Evolutionary conservation across 140 eudicot genomes (phyloP).

Genomic region (Stevia rebaudiana): DNA sequence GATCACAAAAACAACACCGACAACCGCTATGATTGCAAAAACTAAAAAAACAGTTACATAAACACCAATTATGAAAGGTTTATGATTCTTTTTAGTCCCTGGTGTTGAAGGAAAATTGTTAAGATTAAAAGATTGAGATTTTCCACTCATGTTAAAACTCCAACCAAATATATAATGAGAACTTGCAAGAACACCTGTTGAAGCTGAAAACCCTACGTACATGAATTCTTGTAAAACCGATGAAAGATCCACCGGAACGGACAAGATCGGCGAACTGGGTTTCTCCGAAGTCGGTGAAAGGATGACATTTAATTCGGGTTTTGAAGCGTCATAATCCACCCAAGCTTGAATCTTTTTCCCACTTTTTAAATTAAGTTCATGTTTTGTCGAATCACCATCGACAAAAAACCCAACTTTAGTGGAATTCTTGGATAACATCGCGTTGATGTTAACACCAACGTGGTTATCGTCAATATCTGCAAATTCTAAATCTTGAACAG

Average conservation of each 20-base stretch:
- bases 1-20: constrained; percentile 17
- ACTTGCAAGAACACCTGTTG: constrained; percentile 62
- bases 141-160: constrained; percentile 51
- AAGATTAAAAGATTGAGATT: constrained; percentile 45
- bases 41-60: constrained; percentile 19
- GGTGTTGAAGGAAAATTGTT: constrained; percentile 38
- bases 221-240: constrained; percentile 34
- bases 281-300: constrained; percentile 35
- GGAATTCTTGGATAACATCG: constrained; percentile 39
- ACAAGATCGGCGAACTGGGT: constrained; percentile 40
- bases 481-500: constrained; percentile 52
- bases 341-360: constrained; percentile 50
- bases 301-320: constrained; percentile 33
- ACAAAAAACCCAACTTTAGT: constrained; percentile 36
- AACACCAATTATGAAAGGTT: constrained; percentile 24
- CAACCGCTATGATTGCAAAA: constrained; percentile 18
- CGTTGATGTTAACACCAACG: constrained; percentile 48
- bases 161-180: constrained; percentile 58
- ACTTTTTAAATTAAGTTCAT: constrained; percentile 34
- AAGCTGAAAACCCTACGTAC: constrained; percentile 60
- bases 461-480: constrained; percentile 48
- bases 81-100: constrained; percentile 31
- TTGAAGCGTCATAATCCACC: constrained; percentile 49
- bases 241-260: constrained; percentile 40
- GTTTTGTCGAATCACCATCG: constrained; percentile 35